A percentile compares a stretch with the other conserved stretches of the same genome.
phyloP scores from a whole-genome alignment of 768 basidiomycete species.

The Agrocybe pediades region DNA sequence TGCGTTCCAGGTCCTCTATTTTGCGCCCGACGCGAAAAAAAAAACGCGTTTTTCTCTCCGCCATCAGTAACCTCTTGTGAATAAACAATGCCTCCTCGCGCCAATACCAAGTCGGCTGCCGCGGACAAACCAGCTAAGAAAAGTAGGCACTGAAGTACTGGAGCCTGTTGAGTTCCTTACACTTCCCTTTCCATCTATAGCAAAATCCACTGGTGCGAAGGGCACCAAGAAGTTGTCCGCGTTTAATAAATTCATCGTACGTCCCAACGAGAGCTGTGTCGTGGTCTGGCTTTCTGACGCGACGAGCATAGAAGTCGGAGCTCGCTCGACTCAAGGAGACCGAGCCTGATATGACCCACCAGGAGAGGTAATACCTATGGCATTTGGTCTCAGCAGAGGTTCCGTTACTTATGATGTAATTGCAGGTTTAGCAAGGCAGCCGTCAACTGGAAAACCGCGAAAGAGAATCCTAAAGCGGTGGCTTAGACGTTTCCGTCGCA shows the following conservation, averaged over 20 bases:
- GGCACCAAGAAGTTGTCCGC: constrained; percentile 65
- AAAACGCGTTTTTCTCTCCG: constrained; percentile 23
- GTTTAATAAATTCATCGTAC: constrained; percentile 76
- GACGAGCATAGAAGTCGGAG: constrained; percentile 59
- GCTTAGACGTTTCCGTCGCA: background rate
- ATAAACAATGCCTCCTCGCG: constrained; percentile 44
- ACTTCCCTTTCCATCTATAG: constrained; percentile 28
- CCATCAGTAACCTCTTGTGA: constrained; percentile 8
- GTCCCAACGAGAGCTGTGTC: constrained; percentile 7
- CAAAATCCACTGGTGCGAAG: constrained; percentile 52
- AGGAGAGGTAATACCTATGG: constrained; percentile 59
- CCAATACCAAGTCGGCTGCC: constrained; percentile 35
- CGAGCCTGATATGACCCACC: constrained; percentile 71
- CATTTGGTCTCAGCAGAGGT: constrained; percentile 8
- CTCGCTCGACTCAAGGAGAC: constrained; percentile 78
- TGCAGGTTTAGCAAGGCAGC: constrained; percentile 77
- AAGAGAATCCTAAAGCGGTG: constrained; percentile 58
- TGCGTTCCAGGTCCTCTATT: constrained; percentile 1
- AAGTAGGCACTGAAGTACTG: constrained; percentile 38
- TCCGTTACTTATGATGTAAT: constrained; percentile 11
- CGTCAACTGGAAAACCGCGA: constrained; percentile 75
- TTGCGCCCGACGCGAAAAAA: constrained; percentile 20
- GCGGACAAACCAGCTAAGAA: constrained; percentile 58
- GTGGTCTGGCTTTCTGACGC: constrained; percentile 6
- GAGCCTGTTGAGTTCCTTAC: constrained; percentile 17